phyloP scores from a whole-genome alignment of 2,329 filamentous ascomycete species.

The Cryphonectria parasitica region DNA sequence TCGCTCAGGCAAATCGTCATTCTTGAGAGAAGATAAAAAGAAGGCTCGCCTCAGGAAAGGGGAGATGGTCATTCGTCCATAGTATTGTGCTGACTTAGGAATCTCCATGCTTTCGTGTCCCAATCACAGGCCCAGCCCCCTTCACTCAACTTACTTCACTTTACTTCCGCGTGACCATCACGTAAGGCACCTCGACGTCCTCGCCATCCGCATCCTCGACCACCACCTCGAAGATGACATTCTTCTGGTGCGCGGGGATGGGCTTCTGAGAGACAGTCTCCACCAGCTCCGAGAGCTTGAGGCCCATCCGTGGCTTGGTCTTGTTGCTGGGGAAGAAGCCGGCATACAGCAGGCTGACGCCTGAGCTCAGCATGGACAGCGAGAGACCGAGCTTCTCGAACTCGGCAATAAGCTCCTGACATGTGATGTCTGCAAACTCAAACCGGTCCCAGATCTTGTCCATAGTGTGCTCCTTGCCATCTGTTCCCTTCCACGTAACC shows the following conservation, averaged over 20 bases:
- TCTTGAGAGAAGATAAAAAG: background rate
- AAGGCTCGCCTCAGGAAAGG: background rate
- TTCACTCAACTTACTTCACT: background rate
- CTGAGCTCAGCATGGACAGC: slow-evolving; percentile 95
- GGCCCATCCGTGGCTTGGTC: slow-evolving; percentile 77
- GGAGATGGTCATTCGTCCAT: slow-evolving; percentile 13
- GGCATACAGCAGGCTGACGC: slow-evolving; percentile 91
- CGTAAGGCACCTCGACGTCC: slow-evolving; percentile 96
- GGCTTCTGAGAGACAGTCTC: slow-evolving; percentile 90
- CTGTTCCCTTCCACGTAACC: slow-evolving; percentile 80
- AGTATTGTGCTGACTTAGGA: slow-evolving; percentile 2
- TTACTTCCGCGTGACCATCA: slow-evolving; percentile 71
- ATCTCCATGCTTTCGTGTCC: slow-evolving; percentile 8
- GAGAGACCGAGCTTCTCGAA: slow-evolving; percentile 81
- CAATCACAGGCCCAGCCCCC: background rate
- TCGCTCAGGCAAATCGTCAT: background rate
- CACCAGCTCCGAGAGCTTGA: slow-evolving; percentile 88
- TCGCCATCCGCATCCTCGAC: slow-evolving; percentile 86
- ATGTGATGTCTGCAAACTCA: slow-evolving; percentile 82
- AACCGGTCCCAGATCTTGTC: slow-evolving; percentile 99
- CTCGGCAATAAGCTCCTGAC: slow-evolving; percentile 79
- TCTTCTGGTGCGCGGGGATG: slow-evolving; percentile 88
- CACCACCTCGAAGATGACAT: slow-evolving; percentile 95
- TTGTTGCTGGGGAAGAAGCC: slow-evolving; percentile 82
- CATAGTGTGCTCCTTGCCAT: slow-evolving; percentile 74